A percentile compares a stretch with the other conserved stretches of the same genome.
These are phyloP conservation scores for Hemileccinum rubropunctum DNA, from an alignment of 768 basidiomycete species.

Conservation along the genomic window DNA sequence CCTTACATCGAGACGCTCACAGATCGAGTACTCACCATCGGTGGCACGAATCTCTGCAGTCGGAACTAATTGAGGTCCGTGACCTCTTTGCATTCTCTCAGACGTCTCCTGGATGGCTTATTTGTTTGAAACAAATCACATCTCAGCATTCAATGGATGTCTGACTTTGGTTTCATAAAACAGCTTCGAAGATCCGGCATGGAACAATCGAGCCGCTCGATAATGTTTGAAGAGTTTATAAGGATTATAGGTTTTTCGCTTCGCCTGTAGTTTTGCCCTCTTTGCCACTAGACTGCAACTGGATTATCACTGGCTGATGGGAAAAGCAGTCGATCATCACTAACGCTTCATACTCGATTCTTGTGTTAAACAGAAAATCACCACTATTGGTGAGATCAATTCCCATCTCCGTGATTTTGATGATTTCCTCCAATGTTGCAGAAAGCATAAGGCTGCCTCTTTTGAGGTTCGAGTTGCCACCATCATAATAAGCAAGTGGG, in stretches of 20 bases:
- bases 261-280: background rate
- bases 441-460: background rate
- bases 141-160: background rate
- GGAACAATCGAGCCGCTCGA: constrained; percentile 3
- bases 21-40: background rate
- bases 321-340: background rate
- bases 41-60: background rate
- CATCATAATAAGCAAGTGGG: background rate
- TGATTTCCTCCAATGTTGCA: background rate
- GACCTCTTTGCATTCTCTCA: constrained; percentile 4
- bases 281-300: background rate
- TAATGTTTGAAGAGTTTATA: background rate
- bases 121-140: background rate
- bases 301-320: too few relatives aligned
- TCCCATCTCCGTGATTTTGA: background rate
- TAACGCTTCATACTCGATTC: background rate
- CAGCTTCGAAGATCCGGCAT: background rate
- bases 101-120: constrained; percentile 3
- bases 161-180: background rate
- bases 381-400: background rate
- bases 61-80: background rate
- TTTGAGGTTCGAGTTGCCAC: background rate
- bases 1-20: background rate
- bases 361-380: background rate
- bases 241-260: background rate